phyloP scores from a whole-genome alignment of 805 yeast genomes.

The Candida dendrica region DNA sequence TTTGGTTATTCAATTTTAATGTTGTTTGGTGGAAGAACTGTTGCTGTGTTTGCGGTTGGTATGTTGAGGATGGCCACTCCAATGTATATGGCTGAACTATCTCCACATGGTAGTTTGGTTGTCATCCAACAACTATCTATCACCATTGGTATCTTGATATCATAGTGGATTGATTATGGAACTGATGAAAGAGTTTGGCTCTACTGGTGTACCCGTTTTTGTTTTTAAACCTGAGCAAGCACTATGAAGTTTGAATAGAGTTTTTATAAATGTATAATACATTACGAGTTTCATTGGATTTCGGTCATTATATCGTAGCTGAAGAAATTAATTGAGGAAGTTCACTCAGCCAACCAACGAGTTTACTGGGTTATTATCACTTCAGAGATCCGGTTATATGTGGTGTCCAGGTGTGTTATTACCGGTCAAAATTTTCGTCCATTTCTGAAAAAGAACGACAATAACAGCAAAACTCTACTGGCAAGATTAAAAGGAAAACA shows the following conservation, averaged over 20 bases:
- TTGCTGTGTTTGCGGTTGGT: slow-evolving; percentile 47
- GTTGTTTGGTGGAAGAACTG: slow-evolving; percentile 41
- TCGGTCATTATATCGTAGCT: too few species aligned
- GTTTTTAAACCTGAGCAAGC: too few species aligned
- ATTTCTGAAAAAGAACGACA: neutral
- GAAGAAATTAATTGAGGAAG: too few species aligned
- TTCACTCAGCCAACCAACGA: too few species aligned
- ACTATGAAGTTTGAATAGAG: too few species aligned
- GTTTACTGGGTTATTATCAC: too few species aligned
- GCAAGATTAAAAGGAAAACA: neutral
- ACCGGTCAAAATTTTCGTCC: neutral
- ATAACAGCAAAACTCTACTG: neutral
- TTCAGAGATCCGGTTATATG: too few species aligned
- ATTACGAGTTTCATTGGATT: too few species aligned
- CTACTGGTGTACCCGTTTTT: neutral
- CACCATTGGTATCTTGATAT: slow-evolving; percentile 39
- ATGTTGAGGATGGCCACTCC: slow-evolving; percentile 41
- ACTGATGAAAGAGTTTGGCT: slow-evolving; percentile 10
- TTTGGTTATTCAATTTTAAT: slow-evolving; percentile 23
- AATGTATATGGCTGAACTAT: slow-evolving; percentile 34
- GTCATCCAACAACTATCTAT: slow-evolving; percentile 39
- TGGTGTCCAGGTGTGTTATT: neutral
- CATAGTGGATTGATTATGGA: slow-evolving; percentile 44
- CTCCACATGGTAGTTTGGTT: slow-evolving; percentile 37
- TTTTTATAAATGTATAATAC: too few species aligned